phyloP scores from a whole-genome alignment of 2,329 filamentous ascomycete genomes.

The Dactylellina leptospora region DNA sequence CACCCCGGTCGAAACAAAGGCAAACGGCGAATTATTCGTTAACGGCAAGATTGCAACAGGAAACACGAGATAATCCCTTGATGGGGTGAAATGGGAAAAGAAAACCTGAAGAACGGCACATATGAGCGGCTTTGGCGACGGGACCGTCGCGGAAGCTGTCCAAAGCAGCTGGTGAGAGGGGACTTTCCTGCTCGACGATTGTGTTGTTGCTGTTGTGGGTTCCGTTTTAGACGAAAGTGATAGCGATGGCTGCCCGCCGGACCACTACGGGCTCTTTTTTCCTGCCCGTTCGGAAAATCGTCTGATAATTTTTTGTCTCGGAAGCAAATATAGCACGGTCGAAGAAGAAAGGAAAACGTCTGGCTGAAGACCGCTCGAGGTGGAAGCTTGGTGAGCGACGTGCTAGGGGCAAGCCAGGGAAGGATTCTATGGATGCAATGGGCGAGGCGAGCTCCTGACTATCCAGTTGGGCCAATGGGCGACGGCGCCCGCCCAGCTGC shows the following conservation, averaged over 20 bases:
- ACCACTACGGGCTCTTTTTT: conserved; percentile 27
- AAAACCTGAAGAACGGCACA: conserved; percentile 8
- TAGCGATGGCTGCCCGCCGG: conserved; percentile 16
- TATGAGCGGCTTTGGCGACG: not conserved
- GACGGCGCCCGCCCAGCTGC: conserved; percentile 30
- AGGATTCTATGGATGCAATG: conserved; percentile 4
- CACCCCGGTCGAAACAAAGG: conserved; percentile 23
- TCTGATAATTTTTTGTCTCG: conserved; percentile 52
- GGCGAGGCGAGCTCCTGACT: conserved; percentile 45
- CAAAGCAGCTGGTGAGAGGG: conserved; percentile 1
- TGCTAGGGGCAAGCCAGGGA: not conserved
- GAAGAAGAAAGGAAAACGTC: conserved; percentile 11
- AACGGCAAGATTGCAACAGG: conserved; percentile 3
- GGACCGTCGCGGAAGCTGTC: not conserved
- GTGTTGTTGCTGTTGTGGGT: conserved; percentile 51
- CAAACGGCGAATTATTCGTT: conserved; percentile 33
- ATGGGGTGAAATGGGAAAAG: not conserved
- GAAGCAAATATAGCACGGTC: conserved; percentile 37
- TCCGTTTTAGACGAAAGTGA: conserved; percentile 38
- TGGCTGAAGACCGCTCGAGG: conserved; percentile 1
- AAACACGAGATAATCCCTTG: conserved; percentile 37
- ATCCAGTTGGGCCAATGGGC: not conserved
- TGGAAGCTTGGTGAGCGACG: not conserved
- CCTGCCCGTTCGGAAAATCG: conserved; percentile 49
- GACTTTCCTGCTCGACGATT: conserved; percentile 5